Base-by-base conservation (phyloP, 2,329 filamentous ascomycete species). In the Botrytis deweyae region DNA sequence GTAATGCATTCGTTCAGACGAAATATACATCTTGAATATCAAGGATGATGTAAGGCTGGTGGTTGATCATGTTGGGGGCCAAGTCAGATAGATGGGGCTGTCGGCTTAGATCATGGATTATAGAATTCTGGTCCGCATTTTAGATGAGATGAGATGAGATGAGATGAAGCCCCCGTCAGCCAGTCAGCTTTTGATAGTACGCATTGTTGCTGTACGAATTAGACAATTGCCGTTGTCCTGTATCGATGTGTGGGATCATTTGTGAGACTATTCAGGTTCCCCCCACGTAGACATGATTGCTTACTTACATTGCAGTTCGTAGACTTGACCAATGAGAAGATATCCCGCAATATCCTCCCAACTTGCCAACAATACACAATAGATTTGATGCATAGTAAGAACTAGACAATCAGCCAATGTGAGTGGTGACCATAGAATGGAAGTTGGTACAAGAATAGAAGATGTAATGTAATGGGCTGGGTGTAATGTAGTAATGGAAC, bases 101-200 rank as follows among this genome's bases (percentile, higher is more conserved):
- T 29, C 38, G 29, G 22, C 33, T 66, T 65, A 14, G n/a, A 36
- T 49, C 36, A 66, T 52, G 29, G 38, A 25, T 40, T 7, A 44
- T 65, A 66, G 25, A 64, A 52, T 40, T 46, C 40, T 52, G n/a
- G 29, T 49, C 33, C 18, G 18, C 44, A 38, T 42, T 55, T 38
- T 44, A 46, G 46, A 55, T 59, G 46, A 67, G 62, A 67, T 72
- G 49, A 72, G 46, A 72, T 59, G 20, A 72, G 46, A 72, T 65
- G 70, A 42, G 42, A 72, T 66, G 40, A 29, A 25, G 62, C 46
- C 33, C 20, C n/a, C 52, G 6, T 58, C 52, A 58, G n/a, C 20
- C 16, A 68, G 29, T 61, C 63, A 72, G 71, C 52, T 16, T 44
- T 42, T 29, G 29, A 38, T 52, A 25, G 44, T 62, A 29, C 29